These are phyloP conservation scores for Plectosphaerella cucumerina DNA, from an alignment of 2,329 filamentous ascomycete species.

Conservation along the genomic window DNA sequence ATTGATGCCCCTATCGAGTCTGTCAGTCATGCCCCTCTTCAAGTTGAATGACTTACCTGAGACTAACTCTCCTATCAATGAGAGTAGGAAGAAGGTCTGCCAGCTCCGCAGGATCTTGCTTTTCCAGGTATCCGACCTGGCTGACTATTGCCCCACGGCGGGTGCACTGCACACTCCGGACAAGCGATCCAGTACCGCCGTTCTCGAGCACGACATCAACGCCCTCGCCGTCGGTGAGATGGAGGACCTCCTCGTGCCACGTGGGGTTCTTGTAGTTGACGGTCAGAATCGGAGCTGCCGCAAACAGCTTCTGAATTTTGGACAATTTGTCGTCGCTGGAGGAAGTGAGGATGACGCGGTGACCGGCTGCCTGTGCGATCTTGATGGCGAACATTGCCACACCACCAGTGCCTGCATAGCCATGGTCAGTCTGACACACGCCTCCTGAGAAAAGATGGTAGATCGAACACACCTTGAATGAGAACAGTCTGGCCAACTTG, in stretches of 20 bases:
- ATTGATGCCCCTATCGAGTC: constrained; percentile 29
- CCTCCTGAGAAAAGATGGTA: neutral
- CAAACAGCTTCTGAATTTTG: constrained; percentile 19
- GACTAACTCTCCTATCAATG: constrained; percentile 29
- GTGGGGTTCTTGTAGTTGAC: constrained; percentile 25
- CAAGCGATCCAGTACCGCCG: constrained; percentile 30
- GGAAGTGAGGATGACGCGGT: constrained; percentile 30
- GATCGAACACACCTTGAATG: constrained; percentile 30
- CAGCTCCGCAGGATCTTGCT: constrained; percentile 21
- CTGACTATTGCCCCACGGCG: constrained; percentile 35
- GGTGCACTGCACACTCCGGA: constrained; percentile 33
- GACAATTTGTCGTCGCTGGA: constrained; percentile 28
- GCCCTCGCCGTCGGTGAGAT: constrained; percentile 23
- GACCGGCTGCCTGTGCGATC: constrained; percentile 23
- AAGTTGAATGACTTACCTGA: constrained; percentile 17
- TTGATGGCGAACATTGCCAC: constrained; percentile 29
- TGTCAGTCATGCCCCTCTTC: neutral
- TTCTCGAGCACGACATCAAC: constrained; percentile 33
- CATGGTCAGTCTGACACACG: neutral
- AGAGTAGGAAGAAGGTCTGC: constrained; percentile 27
- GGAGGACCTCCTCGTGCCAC: constrained; percentile 27
- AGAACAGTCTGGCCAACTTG: constrained; percentile 34
- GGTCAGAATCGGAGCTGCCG: constrained; percentile 15
- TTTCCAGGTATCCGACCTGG: constrained; percentile 36
- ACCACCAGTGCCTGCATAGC: constrained; percentile 26